These are phyloP conservation scores for Neurospora sp. DNA, from an alignment of 495 filamentous ascomycete species.

Conservation along the genomic window DNA sequence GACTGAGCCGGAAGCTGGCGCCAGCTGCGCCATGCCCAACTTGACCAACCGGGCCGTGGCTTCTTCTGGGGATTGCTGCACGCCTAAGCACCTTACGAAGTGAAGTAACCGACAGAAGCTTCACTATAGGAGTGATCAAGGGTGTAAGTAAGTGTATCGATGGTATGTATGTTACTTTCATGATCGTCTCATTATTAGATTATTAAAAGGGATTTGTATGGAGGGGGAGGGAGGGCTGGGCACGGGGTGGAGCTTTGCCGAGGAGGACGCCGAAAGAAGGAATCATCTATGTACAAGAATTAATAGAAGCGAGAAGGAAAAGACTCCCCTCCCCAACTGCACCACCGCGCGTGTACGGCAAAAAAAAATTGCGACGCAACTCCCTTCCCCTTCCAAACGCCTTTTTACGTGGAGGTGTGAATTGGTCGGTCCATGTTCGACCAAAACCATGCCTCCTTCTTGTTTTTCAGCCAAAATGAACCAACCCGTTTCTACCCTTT, in stretches of 20 bases:
- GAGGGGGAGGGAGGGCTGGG: neutral
- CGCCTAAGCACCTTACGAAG: constrained; percentile 20
- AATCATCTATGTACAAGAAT: neutral
- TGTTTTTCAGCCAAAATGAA: neutral
- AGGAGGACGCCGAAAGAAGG: neutral
- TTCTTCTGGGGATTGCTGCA: constrained; percentile 38
- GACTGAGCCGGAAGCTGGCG: constrained; percentile 8
- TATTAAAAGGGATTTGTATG: neutral
- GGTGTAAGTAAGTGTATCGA: neutral
- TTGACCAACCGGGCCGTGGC: constrained; percentile 27
- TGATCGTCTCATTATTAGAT: constrained; percentile 7
- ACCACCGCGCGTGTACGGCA: neutral
- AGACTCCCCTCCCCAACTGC: neutral
- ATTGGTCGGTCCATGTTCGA: neutral
- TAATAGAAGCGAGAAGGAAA: neutral
- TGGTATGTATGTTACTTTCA: neutral
- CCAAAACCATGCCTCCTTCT: neutral
- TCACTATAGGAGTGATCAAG: neutral
- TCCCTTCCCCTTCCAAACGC: neutral
- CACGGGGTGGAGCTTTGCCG: neutral
- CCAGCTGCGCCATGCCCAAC: constrained; percentile 5
- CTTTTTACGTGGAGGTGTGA: neutral
- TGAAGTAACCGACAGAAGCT: neutral
- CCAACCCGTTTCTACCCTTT: neutral
- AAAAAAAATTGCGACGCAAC: neutral